phyloP scores from a whole-genome alignment of 768 basidiomycete species.

The Lentinula detonsa region DNA sequence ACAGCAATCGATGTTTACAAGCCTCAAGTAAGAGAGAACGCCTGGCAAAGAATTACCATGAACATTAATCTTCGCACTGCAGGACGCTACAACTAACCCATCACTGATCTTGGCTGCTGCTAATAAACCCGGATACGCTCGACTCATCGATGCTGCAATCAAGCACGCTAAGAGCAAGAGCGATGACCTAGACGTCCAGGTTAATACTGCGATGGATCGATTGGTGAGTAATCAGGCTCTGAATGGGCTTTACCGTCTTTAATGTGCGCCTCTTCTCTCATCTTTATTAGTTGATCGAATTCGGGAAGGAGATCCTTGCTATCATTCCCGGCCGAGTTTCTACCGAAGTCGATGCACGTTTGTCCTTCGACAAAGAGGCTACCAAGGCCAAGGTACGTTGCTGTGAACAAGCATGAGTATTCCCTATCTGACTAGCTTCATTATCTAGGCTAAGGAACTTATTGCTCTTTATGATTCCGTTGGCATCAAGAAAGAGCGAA shows the following conservation, averaged over 20 bases:
- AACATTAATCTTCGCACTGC: not conserved
- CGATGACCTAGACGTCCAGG: conserved; percentile 66
- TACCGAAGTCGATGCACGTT: conserved; percentile 96
- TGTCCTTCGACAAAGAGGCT: conserved; percentile 92
- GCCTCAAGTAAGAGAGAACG: conserved; percentile 56
- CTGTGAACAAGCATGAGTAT: not conserved
- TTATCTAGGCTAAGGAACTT: conserved; percentile 66
- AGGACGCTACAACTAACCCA: conserved; percentile 99
- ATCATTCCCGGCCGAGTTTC: conserved; percentile 99
- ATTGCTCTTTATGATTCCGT: conserved; percentile 93
- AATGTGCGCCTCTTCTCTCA: not conserved
- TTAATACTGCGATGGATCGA: conserved; percentile 80
- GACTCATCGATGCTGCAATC: conserved; percentile 73
- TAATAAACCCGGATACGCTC: conserved; percentile 81
- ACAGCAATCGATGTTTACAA: conserved; percentile 94
- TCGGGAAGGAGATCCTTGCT: conserved; percentile 90
- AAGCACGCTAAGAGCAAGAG: conserved; percentile 76
- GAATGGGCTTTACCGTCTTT: not conserved
- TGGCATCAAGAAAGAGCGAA: conserved; percentile 88
- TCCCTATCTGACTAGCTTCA: conserved; percentile 3
- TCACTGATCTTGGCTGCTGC: conserved; percentile 91
- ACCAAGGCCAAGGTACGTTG: conserved; percentile 76
- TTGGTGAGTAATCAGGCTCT: conserved; percentile 50
- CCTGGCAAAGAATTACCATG: not conserved
- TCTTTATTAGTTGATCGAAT: conserved; percentile 78